Conservation (phyloP, 345 rosid genomes). For the Populus ilicifolia region DNA sequence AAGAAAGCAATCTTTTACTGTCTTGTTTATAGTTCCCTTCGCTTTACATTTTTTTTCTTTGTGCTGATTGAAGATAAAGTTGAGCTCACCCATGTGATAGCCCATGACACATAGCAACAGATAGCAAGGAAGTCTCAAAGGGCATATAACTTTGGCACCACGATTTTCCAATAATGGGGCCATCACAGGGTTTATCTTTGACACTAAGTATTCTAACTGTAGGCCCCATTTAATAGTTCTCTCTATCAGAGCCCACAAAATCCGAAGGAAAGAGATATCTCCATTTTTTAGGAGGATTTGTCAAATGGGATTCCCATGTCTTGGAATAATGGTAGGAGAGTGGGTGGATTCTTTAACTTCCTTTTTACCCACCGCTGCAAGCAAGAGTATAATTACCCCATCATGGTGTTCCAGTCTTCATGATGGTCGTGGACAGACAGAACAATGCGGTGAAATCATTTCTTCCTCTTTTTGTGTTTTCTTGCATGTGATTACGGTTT, state of each 20-base stretch:
- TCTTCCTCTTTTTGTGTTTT: constrained; percentile 39
- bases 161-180: constrained; percentile 45
- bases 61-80: constrained; percentile 29
- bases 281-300: constrained; percentile 40
- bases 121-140: constrained; percentile 32
- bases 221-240: constrained; percentile 34
- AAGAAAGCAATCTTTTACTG: constrained; percentile 41
- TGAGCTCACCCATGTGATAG: constrained; percentile 42
- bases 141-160: constrained; percentile 34
- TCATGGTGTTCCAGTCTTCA: constrained; percentile 45
- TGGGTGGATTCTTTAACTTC: constrained; percentile 6
- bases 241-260: constrained; percentile 49
- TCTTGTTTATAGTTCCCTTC: constrained; percentile 29
- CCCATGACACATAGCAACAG: constrained; percentile 34
- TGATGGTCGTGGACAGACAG: constrained; percentile 28
- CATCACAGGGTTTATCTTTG: constrained; percentile 39
- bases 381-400: constrained; percentile 42
- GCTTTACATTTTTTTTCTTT: constrained; percentile 25
- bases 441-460: constrained; percentile 26
- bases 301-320: constrained; percentile 28
- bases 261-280: constrained; percentile 56
- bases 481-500: constrained; percentile 36
- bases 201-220: constrained; percentile 36
- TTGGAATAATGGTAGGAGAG: constrained; percentile 25
- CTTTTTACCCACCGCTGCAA: constrained; percentile 28